A percentile compares a stretch with the other conserved stretches of the same genome.
Evolutionary conservation across 495 filamentous ascomycete genomes (phyloP).

Genomic region (Xylaria grammica): DNA sequence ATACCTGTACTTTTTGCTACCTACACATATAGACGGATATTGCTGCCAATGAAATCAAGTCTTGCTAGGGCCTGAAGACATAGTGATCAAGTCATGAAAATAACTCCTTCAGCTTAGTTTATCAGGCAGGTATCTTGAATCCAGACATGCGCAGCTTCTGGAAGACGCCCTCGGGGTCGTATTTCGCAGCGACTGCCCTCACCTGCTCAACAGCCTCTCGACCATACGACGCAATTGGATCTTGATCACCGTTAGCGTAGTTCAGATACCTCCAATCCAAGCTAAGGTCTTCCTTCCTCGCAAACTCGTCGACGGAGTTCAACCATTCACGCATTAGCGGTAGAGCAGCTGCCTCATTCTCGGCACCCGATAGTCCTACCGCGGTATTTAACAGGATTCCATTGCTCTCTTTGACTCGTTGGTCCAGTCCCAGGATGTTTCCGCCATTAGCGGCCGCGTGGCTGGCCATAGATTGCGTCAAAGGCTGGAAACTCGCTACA

Average conservation of each 20-base stretch:
- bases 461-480: conserved; percentile 43
- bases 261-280: conserved; percentile 38
- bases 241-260: conserved; percentile 47
- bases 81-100: no score
- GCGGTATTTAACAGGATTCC: conserved; percentile 27
- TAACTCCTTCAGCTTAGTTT: conserved; percentile 18
- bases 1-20: no score
- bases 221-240: conserved; percentile 53
- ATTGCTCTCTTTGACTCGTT: conserved; percentile 27
- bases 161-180: conserved; percentile 53
- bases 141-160: conserved; percentile 43
- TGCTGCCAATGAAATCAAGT: no score
- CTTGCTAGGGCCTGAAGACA: no score
- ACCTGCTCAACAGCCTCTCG: conserved; percentile 44
- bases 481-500: conserved; percentile 47
- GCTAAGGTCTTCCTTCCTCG: conserved; percentile 24
- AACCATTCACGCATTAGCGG: conserved; percentile 20
- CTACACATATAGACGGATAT: no score
- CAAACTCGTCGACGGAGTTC: conserved; percentile 25
- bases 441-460: conserved; percentile 52
- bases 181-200: conserved; percentile 42
- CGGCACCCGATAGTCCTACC: conserved; percentile 21
- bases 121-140: conserved; percentile 34
- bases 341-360: conserved; percentile 29
- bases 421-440: conserved; percentile 53